Conservation (phyloP, 2,329 filamentous ascomycete genomes). For the Aspergillus caelatus region DNA sequence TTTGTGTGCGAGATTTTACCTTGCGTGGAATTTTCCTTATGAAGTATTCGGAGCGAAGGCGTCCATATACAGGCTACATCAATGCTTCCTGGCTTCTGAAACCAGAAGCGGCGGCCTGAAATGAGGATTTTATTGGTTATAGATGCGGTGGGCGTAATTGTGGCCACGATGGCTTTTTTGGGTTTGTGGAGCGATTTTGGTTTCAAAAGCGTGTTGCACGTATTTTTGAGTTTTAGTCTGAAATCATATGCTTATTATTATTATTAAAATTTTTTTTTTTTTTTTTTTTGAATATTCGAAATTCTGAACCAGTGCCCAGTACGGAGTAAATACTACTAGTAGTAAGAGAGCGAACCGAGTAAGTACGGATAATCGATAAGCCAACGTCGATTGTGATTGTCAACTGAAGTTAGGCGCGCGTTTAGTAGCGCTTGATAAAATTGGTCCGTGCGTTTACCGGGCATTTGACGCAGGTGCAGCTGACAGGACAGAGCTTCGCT, state of each 20-base stretch:
- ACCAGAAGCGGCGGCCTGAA: background rate
- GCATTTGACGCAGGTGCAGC: background rate
- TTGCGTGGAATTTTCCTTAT: background rate
- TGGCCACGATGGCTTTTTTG: background rate
- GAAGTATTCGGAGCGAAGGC: conserved; percentile 1
- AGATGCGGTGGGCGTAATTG: conserved; percentile 6
- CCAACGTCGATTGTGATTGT: background rate
- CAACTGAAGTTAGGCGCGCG: background rate
- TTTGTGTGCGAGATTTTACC: background rate
- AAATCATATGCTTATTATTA: background rate
- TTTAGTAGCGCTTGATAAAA: background rate
- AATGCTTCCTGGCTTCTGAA: background rate
- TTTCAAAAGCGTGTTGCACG: background rate
- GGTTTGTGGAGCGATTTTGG: background rate
- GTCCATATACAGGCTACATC: background rate
- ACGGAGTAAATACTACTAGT: background rate
- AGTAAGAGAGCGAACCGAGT: background rate
- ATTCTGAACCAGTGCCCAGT: background rate
- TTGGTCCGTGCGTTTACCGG: background rate
- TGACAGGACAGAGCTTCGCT: conserved; percentile 5
- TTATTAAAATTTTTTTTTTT: too few species aligned
- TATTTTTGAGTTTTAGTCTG: background rate
- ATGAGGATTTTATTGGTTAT: conserved; percentile 3
- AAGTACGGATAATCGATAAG: background rate
- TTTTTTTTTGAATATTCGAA: background rate